Base-by-base conservation (phyloP, 2,329 filamentous ascomycete genomes). In the Sporothrix inflata region DNA sequence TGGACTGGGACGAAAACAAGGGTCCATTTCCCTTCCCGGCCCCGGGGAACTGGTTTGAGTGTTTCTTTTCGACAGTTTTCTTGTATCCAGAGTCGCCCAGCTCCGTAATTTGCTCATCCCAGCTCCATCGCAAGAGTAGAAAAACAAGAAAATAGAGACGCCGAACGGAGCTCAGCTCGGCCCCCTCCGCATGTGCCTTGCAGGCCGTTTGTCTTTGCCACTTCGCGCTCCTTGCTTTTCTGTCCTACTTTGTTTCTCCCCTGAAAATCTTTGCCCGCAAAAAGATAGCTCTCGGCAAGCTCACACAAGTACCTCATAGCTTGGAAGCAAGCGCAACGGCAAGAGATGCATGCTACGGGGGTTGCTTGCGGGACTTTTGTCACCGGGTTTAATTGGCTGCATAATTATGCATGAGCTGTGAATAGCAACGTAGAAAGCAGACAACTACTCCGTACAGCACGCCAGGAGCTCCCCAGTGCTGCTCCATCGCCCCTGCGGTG, bases 211-310 rank as follows among this genome's bases (percentile, higher is more conserved):
- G 30, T n/a, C n/a, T 57, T 40, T 40, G n/a, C 53, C 27, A 34
- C 27, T 34, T 57, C 30, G 30, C 1, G 27, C 12, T 12, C 21
- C 60, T 40, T 45, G n/a, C 38, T 21, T 38, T 42, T 24, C 38
- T 65, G 38, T 16, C 60, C 40, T 45, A 4, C 11, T 63, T 9
- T 27, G 5, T 5, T n/a, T 45, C 40, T 63, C 60, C 38, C 60
- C 57, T 63, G 60, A 65, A 65, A 65, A 65, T 65, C 60, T 45
- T 42, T 65, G 60, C 60, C 60, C 12, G 11, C 60, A 65, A 65
- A 60, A 27, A 45, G 12, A 65, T 45, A 65, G 38, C 6, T 27
- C 60, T 65, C 57, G 38, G 38, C 60, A 45, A 21, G 49, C 49
- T 24, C 8, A 60, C 55, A 21, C 30, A 38, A 14, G 3, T 27